phyloP scores from a whole-genome alignment of 352 stramenopile genomes.

The Globisporangium polare region DNA sequence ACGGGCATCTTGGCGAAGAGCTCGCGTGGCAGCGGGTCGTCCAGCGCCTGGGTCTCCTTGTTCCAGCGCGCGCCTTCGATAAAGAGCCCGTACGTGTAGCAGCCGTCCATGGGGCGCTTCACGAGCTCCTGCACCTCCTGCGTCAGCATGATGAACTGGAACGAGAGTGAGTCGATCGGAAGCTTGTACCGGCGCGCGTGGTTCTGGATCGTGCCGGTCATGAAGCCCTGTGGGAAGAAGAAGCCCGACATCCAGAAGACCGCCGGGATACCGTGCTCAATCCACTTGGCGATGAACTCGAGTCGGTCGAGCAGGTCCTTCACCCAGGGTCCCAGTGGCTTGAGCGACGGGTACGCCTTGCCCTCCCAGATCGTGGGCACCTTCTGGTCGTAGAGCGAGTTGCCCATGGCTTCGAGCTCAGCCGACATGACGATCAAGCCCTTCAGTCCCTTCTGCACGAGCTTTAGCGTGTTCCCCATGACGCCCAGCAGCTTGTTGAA shows the following conservation, averaged over 20 bases:
- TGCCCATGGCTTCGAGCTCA: constrained; percentile 85
- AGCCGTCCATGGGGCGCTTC: constrained; percentile 64
- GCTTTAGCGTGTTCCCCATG: constrained; percentile 62
- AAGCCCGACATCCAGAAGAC: constrained; percentile 92
- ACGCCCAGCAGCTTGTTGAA: constrained; percentile 79
- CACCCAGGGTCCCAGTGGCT: constrained; percentile 85
- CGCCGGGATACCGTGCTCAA: constrained; percentile 64
- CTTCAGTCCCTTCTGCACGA: constrained; percentile 69
- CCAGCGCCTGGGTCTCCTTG: constrained; percentile 47
- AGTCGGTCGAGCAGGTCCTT: constrained; percentile 82
- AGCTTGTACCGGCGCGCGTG: constrained; percentile 85
- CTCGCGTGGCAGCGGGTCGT: constrained; percentile 82
- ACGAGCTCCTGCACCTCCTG: constrained; percentile 52
- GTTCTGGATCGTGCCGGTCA: constrained; percentile 92
- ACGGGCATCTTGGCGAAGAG: constrained; percentile 87
- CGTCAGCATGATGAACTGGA: constrained; percentile 82
- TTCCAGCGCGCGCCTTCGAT: constrained; percentile 89
- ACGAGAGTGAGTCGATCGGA: constrained; percentile 91
- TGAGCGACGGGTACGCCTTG: constrained; percentile 90
- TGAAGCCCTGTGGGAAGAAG: constrained; percentile 91
- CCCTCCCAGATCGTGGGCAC: constrained; percentile 86
- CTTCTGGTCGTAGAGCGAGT: constrained; percentile 85
- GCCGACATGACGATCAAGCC: constrained; percentile 85
- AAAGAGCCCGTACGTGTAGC: constrained; percentile 87
- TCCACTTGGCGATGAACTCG: constrained; percentile 68